These are phyloP conservation scores for Rhizopus delemar DNA, from an alignment of 371 early-diverging fungal genomes.

Conservation along the genomic window DNA sequence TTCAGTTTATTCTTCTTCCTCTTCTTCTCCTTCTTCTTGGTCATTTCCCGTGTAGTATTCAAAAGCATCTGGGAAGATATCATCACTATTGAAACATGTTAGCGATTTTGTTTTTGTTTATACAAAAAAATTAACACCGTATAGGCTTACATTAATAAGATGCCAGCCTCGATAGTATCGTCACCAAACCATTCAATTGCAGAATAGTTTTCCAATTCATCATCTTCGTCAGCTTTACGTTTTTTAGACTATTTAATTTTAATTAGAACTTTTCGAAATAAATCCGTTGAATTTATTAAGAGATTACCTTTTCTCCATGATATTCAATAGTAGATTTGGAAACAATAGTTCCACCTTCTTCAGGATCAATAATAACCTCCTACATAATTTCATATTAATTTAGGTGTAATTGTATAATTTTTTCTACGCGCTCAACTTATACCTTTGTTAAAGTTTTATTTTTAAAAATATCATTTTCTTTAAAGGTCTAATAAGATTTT, in stretches of 20 bases:
- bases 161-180: constrained; percentile 42
- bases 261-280: not conserved
- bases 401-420: not conserved
- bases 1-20: constrained; percentile 13
- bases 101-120: not conserved
- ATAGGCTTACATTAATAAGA: constrained; percentile 34
- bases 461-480: constrained; percentile 57
- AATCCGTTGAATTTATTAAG: constrained; percentile 6
- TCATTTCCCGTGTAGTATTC: constrained; percentile 30
- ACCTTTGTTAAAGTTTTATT: constrained; percentile 59
- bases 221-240: constrained; percentile 47
- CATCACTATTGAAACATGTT: constrained; percentile 33
- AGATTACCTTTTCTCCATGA: constrained; percentile 50
- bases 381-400: constrained; percentile 5
- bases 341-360: constrained; percentile 34
- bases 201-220: constrained; percentile 36
- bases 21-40: constrained; percentile 22
- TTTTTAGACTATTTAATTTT: constrained; percentile 23
- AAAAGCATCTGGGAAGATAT: constrained; percentile 43
- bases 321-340: constrained; percentile 49
- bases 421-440: not conserved
- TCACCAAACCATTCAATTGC: constrained; percentile 48
- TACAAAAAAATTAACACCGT: constrained; percentile 1
- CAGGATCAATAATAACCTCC: constrained; percentile 48
- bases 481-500: constrained; percentile 42